Conservation (phyloP, 2,329 filamentous ascomycete species). For the Aspergillus unguis region DNA sequence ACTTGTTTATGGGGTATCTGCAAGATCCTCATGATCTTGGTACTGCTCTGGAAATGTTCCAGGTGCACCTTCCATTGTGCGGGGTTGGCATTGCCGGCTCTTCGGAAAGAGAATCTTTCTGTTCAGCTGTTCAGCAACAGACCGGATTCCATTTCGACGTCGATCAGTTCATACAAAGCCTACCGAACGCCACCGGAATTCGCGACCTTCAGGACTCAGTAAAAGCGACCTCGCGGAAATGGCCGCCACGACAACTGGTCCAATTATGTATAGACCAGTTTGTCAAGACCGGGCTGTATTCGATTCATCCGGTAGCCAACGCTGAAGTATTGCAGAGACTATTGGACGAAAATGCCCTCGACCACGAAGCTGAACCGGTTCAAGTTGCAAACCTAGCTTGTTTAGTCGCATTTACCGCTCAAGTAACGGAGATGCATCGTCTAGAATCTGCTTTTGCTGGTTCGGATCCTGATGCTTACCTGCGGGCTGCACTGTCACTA, state of each 20-base stretch:
- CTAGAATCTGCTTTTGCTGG: constrained; percentile 19
- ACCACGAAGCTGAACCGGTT: background rate
- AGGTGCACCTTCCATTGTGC: constrained; percentile 22
- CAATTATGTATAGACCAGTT: constrained; percentile 21
- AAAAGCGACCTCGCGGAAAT: constrained; percentile 13
- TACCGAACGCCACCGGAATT: constrained; percentile 12
- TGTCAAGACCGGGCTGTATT: constrained; percentile 20
- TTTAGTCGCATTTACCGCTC: constrained; percentile 23
- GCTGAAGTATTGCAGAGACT: constrained; percentile 11
- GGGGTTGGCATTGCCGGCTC: constrained; percentile 18
- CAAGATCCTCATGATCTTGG: constrained; percentile 19
- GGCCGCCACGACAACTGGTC: constrained; percentile 17
- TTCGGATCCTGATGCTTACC: constrained; percentile 23
- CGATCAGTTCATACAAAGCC: constrained; percentile 19
- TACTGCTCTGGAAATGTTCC: constrained; percentile 18
- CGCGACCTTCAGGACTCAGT: background rate
- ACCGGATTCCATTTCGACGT: constrained; percentile 20
- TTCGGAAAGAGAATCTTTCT: constrained; percentile 17
- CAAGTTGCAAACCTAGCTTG: constrained; percentile 15
- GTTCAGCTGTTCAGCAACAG: constrained; percentile 15
- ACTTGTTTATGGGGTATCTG: constrained; percentile 5
- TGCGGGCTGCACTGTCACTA: constrained; percentile 20
- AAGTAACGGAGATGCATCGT: constrained; percentile 23
- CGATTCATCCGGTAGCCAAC: constrained; percentile 24
- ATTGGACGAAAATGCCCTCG: constrained; percentile 9